Base-by-base conservation (phyloP, 306 rosid species). In the Lotus japonicus region DNA sequence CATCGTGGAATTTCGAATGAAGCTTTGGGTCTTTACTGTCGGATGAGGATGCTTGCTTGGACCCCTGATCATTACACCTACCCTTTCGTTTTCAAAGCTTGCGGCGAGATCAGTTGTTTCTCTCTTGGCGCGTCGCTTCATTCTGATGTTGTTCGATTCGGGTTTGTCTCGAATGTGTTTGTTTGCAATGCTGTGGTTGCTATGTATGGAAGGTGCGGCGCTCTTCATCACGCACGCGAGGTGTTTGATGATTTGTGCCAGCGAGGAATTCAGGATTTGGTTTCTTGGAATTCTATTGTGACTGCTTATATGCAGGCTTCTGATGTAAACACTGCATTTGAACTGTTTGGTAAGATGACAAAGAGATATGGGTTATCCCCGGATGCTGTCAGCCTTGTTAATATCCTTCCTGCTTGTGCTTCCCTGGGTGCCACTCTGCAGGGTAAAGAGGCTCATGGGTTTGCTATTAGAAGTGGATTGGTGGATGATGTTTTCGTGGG, bases 401-500 rank as follows among this genome's bases (percentile, higher is more conserved):
- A 87, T 70, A 59, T 85, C 55, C 95, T 92, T 66, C 91, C 98
- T 19, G 83, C 75, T 11, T 92, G 98, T 68, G 87, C 89, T 17
- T 87, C 82, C 2, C 51, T 71, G 71, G 79, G 88, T 42, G 66
- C 78, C 3, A 55, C 52, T 2, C 64, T 48, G 57, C 78, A 58
- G 46, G 98, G 98, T 11, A 89, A 74, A 81, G 82, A 87, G 77
- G 72, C 85, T 46, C 98, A 92, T 19, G 85, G 85, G 19, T 87
- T 69, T 81, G 75, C 92, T 13, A 15, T 89, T 44, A 79, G 90
- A 42, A 79, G 70, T 55, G 87, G 92, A 4, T 80, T 92, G 70
- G 62, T 77, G 74, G 96, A 87, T 46, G 96, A 89, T 81, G 83
- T 92, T 9, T 92, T 80, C 64, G 95, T 92, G 70, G 92, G 96